Evolutionary conservation across 352 stramenopile species (phyloP), one percentile per base, ranked within the genome.

Genomic region (Blastocystis sp.): DNA sequence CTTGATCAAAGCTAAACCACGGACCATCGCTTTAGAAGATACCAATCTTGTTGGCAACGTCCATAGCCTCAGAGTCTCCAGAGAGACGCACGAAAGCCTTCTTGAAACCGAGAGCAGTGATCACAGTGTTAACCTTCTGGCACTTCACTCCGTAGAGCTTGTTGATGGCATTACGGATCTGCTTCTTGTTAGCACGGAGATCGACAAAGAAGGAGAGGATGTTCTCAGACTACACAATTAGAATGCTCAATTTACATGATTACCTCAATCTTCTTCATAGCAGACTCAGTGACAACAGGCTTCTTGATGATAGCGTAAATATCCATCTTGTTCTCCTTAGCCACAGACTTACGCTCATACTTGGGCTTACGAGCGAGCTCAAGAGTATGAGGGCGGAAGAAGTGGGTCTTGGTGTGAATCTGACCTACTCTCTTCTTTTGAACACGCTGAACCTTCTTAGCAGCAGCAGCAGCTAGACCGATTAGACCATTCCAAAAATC

Each of bases 171-270:
- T 97, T 92, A 94, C 98, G 99, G 93, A 99, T 99, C 93, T 99
- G 97, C 88, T 95, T 94, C 94, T 99, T 99, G 94, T 99, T 99
- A 89, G 96, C 92, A 88, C 96, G 94, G 75, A 99, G 93, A 90
- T 99, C 96, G 66, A 99, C 96, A 89, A 99, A 97, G 93, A 99
- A 99, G 88, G 99, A 96, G 89, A 99, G 94, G 89, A 97, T 99
- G 94, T 99, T 99, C 93, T 98, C 96, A 92, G 99, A 96, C 90
- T 88, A 86, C 24, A 16, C 19, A 24, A 52, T 52, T 86, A 51
- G 71, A 27, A 27, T 42, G 7, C 19, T 21, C 21, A 52, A 77
- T 9, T 12, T 6, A 32, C 27, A 19, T 19, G 2, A 5, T 14
- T 27, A 86, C 85, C 90, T 99, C 97, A 88, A 99, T 99, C 91